Conservation (phyloP, 805 yeast genomes). For the Starmerella roubikii region DNA sequence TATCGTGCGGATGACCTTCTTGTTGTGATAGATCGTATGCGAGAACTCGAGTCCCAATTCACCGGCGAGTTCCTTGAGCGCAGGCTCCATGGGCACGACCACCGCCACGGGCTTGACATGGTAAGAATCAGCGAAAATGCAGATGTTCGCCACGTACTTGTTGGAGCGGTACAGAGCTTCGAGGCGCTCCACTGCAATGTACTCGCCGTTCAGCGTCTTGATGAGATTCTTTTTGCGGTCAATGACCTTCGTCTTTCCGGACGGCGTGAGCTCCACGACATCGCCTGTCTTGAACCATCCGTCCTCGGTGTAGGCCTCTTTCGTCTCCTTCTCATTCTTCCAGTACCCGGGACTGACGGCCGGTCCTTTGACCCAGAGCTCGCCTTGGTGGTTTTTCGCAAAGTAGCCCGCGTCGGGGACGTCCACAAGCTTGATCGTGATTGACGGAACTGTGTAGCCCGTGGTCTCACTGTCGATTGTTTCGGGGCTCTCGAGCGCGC, state of each 20-base stretch:
- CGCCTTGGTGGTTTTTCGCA: slow-evolving; percentile 89
- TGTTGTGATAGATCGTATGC: slow-evolving; percentile 39
- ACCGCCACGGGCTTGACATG: slow-evolving; percentile 90
- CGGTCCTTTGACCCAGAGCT: slow-evolving; percentile 65
- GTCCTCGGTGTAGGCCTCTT: slow-evolving; percentile 57
- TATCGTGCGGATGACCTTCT: slow-evolving; percentile 41
- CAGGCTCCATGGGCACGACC: slow-evolving; percentile 63
- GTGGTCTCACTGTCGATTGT: slow-evolving; percentile 61
- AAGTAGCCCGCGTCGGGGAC: slow-evolving; percentile 83
- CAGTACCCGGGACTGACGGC: slow-evolving; percentile 66
- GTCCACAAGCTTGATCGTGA: slow-evolving; percentile 80
- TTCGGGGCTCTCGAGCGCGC: slow-evolving; percentile 51
- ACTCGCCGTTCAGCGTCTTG: slow-evolving; percentile 93
- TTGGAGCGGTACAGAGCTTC: slow-evolving; percentile 85
- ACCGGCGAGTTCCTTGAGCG: slow-evolving; percentile 46
- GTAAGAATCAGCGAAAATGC: slow-evolving; percentile 81
- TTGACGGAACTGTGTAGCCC: slow-evolving; percentile 71
- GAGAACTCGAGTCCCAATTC: slow-evolving; percentile 42
- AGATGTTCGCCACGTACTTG: slow-evolving; percentile 59
- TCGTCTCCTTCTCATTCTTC: slow-evolving; percentile 71
- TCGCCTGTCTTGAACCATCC: slow-evolving; percentile 98
- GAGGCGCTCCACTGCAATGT: slow-evolving; percentile 88
- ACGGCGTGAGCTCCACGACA: slow-evolving; percentile 80
- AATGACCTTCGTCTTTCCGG: slow-evolving; percentile 68
- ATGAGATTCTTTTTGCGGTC: slow-evolving; percentile 94